Conservation (phyloP, 2,329 filamentous ascomycete species). For the Didymella pomorum region DNA sequence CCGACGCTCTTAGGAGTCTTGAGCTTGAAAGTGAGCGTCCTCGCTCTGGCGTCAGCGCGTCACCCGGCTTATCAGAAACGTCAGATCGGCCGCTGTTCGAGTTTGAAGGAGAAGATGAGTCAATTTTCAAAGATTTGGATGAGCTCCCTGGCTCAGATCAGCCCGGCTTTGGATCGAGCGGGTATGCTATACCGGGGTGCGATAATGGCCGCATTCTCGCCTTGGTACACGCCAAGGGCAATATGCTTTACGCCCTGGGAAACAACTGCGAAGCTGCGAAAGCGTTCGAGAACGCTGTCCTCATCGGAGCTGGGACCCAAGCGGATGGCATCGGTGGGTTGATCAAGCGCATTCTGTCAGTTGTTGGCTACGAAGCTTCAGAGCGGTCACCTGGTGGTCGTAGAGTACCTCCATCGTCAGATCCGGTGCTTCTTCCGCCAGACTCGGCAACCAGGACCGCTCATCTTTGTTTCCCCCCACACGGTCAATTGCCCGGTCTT, state of each 20-base stretch:
- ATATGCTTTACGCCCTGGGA: conserved; percentile 91
- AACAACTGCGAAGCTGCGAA: conserved; percentile 81
- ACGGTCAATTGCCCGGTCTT: conserved; percentile 82
- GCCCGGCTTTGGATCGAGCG: conserved; percentile 76
- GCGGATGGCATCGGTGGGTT: conserved; percentile 77
- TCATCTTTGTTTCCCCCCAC: conserved; percentile 78
- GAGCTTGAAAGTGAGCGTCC: conserved; percentile 68
- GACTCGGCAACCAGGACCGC: conserved; percentile 85
- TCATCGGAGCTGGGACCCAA: conserved; percentile 81
- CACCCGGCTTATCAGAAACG: conserved; percentile 61
- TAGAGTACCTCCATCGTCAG: conserved; percentile 49
- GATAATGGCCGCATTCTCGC: conserved; percentile 94
- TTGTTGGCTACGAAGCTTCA: conserved; percentile 61
- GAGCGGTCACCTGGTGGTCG: conserved; percentile 45
- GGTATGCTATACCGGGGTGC: conserved; percentile 81
- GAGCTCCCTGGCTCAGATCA: conserved; percentile 54
- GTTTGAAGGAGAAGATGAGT: conserved; percentile 55
- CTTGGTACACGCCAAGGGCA: conserved; percentile 97
- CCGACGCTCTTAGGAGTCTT: conserved; percentile 57
- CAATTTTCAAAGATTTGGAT: conserved; percentile 49
- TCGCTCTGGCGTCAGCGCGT: conserved; percentile 65
- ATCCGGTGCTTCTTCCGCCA: conserved; percentile 81
- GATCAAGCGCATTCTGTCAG: conserved; percentile 77
- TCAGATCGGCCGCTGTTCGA: conserved; percentile 67
- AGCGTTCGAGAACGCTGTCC: conserved; percentile 92